Evolutionary conservation across 371 early-diverging fungal genomes (phyloP).

Genomic region (Apophysomyces ossiformis): DNA sequence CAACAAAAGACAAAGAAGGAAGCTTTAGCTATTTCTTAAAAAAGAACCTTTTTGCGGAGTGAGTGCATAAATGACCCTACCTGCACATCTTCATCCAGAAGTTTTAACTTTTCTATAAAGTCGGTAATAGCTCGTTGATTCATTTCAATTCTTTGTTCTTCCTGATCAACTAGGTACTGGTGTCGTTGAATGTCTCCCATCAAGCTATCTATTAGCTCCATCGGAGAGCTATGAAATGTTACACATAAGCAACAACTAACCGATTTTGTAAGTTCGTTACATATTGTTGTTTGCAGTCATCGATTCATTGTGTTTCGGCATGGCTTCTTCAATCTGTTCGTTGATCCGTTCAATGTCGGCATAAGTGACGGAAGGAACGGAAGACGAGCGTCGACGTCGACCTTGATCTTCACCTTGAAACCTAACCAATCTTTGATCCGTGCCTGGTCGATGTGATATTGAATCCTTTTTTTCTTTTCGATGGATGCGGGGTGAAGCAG

Average conservation of each 20-base stretch:
- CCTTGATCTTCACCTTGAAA: not conserved
- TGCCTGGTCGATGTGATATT: too few relatives aligned
- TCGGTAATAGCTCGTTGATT: slow-evolving; percentile 19
- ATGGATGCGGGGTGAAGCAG: not conserved
- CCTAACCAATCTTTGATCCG: not conserved
- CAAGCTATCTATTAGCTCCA: slow-evolving; percentile 11
- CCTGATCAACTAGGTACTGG: slow-evolving; percentile 17
- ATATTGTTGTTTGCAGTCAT: not conserved
- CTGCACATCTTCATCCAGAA: slow-evolving; percentile 18
- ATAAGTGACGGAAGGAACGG: not conserved
- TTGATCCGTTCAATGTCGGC: slow-evolving; percentile 17
- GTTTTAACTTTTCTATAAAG: slow-evolving; percentile 11
- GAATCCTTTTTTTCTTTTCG: not conserved
- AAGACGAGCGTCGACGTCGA: not conserved
- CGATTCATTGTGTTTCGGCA: not conserved
- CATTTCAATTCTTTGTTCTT: slow-evolving; percentile 13
- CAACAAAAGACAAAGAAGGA: not conserved
- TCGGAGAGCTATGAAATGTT: not conserved
- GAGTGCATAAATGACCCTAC: not conserved
- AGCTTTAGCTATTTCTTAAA: not conserved
- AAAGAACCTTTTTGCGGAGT: not conserved
- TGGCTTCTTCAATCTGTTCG: slow-evolving; percentile 1
- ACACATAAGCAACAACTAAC: not conserved
- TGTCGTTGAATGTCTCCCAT: slow-evolving; percentile 13
- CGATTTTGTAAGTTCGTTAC: not conserved